Evolutionary conservation across 139 green algal genomes (phyloP), one percentile per base, ranked within the genome.

Genomic region (Chloropicon primus): DNA sequence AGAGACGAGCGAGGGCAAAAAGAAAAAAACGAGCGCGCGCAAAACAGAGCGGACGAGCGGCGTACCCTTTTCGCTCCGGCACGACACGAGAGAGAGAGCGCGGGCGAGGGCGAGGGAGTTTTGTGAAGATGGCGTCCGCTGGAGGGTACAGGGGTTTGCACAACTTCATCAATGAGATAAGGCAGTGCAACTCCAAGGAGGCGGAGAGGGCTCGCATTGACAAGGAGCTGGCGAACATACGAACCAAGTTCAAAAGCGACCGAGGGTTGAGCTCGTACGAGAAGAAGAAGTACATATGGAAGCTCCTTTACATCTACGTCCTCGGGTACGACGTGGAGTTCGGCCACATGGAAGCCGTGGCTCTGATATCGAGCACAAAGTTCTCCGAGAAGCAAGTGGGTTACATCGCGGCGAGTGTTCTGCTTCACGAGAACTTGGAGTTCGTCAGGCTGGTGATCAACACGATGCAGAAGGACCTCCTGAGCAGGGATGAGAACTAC

Each of bases 221-320:
- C 71, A 98, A 98, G 84, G 96, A 99, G 83, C 89, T 99, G 54
- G 93, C 91, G 2, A 99, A 99, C 81, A 97, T 99, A 74, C 85
- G 96, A 0, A 94, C 89, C 1, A 97, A 96, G 83, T 97, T 97
- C 84, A 89, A 88, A 0, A 91, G 91, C 2, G 85, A 90, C 77
- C 93, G 90, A 41, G 25, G 53, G 22, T 54, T 80, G 24, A 72
- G 27, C 27, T 76, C 90, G 2, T 99, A 99, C 80, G 94, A 99
- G 84, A 89, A 92, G 73, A 96, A 96, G 54, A 99, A 99, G 85
- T 99, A 99, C 84, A 90, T 98, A 17, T 98, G 94, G 93, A 99
- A 99, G 88, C 89, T 99, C 72, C 87, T 99, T 5, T 99, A 99
- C 84, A 97, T 97, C 24, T 94, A 94, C 82, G 97, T 99, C 93